Evolutionary conservation across 495 filamentous ascomycete genomes (phyloP), one percentile per base, ranked within the genome.

Genomic region (Tirmania nivea): DNA sequence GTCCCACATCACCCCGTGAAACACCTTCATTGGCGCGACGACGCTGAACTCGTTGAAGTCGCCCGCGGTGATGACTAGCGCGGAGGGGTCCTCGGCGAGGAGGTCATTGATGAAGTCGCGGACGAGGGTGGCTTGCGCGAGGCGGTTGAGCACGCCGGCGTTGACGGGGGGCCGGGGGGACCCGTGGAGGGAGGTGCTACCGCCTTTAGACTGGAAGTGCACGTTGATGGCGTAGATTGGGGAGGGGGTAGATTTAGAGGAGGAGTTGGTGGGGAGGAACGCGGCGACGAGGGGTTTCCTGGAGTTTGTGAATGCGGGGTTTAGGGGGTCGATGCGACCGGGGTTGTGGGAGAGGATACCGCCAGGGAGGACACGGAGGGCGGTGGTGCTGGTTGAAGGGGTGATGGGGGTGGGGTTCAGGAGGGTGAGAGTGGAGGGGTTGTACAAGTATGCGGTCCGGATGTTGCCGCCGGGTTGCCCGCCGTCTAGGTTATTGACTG

Each of bases 11-110:
- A 68, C 55, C 1, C 42, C 11, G 34, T 14, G 39, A 56, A 78
- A 77, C 0, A 61, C 64, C 35, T 65, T 56, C 59, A 78, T 59
- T 0, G 77, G 75, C 60, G 60, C 37, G 10, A 72, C 75, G 56
- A 75, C 77, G 0, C 69, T 55, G 57, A 77, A 80, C 65, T 81
- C 78, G 69, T 81, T 80, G 62, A 75, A 81, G 59, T 80, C 77
- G 10, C 78, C 78, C 0, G 71, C 67, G 0, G 69, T 62, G 17
- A 78, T 62, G 35, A 81, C 64, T 8, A 59, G 57, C 0, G 76
- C 76, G 1, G 62, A 42, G 2, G 56, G 50, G 56, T 75, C 67
- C 12, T 66, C 42, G 1, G 53, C 56, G 9, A 79, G 68, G 52
- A 80, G 70, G 12, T 65, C 12, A 1, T 61, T 48, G 19, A 69